Evolutionary conservation across 75 land plant genomes (phyloP).

Genomic region (Ceratopteris richardii): DNA sequence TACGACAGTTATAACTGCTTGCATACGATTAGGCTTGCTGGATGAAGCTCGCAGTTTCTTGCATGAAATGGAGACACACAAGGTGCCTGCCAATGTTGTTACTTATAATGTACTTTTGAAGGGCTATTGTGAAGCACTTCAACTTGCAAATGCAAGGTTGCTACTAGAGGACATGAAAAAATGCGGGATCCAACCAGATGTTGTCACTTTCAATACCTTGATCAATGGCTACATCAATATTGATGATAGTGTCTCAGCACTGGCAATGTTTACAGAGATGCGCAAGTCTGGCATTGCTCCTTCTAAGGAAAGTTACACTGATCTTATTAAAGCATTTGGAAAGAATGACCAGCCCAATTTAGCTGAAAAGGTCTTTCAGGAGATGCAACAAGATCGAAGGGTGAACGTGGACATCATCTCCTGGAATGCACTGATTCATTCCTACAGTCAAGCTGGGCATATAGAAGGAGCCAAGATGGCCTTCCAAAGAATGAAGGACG

Average conservation of each 20-base stretch:
- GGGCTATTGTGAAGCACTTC: conserved; percentile 60
- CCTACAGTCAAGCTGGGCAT: conserved; percentile 59
- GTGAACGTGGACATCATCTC: conserved; percentile 68
- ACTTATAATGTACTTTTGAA: conserved; percentile 84
- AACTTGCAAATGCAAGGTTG: conserved; percentile 53
- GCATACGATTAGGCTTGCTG: conserved; percentile 63
- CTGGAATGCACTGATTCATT: conserved; percentile 84
- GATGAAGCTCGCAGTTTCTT: conserved; percentile 65
- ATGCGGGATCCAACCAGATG: conserved; percentile 57
- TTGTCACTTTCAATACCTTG: conserved; percentile 75
- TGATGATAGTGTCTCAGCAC: conserved; percentile 73
- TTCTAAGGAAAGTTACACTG: conserved; percentile 79
- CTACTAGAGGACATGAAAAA: conserved; percentile 59
- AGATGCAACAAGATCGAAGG: conserved; percentile 66
- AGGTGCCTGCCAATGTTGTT: conserved; percentile 70
- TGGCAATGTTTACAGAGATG: conserved; percentile 72
- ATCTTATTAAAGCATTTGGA: conserved; percentile 90
- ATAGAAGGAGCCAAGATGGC: conserved; percentile 58
- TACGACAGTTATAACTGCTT: conserved; percentile 78
- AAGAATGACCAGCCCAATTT: conserved; percentile 64
- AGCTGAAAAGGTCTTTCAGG: conserved; percentile 73
- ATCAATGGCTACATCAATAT: conserved; percentile 75
- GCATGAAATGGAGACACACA: conserved; percentile 56
- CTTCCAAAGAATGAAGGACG: conserved; percentile 60
- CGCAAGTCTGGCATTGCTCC: conserved; percentile 67